A percentile compares a stretch with the other conserved stretches of the same genome.
Conservation (phyloP, 1,284 basidiomycete genomes). For the Puccinia novopanici region DNA sequence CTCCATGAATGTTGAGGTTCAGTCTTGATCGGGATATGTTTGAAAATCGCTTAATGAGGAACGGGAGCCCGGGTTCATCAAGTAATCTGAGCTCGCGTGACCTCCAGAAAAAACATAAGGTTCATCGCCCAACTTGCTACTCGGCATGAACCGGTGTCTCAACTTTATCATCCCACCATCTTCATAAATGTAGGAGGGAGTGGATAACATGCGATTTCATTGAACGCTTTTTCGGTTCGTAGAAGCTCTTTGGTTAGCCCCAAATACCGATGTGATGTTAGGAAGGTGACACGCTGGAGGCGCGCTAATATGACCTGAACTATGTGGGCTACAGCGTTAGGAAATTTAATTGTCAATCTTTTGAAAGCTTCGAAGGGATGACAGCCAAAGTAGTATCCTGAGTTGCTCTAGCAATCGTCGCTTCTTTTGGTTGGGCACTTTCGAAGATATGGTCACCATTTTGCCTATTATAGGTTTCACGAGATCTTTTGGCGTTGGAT, state of each 20-base stretch:
- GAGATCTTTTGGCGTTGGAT: conserved; percentile 21
- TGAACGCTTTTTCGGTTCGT: conserved; percentile 92
- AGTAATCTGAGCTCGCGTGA: conserved; percentile 63
- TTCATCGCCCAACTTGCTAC: conserved; percentile 52
- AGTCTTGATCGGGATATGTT: conserved; percentile 36
- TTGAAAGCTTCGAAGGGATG: conserved; percentile 94
- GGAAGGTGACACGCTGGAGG: conserved; percentile 94
- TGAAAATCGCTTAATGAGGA: conserved; percentile 32
- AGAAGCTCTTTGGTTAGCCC: conserved; percentile 93
- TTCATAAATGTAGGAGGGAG: conserved; percentile 84
- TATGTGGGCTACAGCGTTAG: conserved; percentile 94
- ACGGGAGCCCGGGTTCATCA: conserved; percentile 7
- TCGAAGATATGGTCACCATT: conserved; percentile 4
- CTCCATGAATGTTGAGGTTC: conserved; percentile 32
- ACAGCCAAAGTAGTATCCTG: conserved; percentile 96
- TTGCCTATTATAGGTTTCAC: conserved; percentile 12
- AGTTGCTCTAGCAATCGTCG: conserved; percentile 78
- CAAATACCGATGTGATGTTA: conserved; percentile 90
- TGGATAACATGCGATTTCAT: conserved; percentile 92
- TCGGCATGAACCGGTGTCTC: conserved; percentile 71
- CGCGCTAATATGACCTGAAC: conserved; percentile 95
- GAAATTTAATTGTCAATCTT: conserved; percentile 84
- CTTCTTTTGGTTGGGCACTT: conserved; percentile 51
- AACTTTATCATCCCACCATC: conserved; percentile 87
- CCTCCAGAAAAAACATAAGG: conserved; percentile 50